phyloP scores from a whole-genome alignment of 2,329 filamentous ascomycete genomes.

The Monascus ruber region DNA sequence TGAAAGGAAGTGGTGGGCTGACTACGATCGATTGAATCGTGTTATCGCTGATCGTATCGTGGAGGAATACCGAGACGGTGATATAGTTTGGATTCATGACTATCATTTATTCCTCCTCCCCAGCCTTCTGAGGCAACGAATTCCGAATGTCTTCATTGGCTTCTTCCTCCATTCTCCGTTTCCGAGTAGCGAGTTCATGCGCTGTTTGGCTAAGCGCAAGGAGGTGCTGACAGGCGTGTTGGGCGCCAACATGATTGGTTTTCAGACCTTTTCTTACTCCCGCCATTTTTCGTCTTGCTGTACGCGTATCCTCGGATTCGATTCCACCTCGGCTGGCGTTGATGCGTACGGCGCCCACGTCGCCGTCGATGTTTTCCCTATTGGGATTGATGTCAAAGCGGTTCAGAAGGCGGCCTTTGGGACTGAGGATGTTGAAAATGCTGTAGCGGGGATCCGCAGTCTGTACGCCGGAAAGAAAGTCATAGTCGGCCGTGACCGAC shows the following conservation, averaged over 20 bases:
- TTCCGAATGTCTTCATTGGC: slow-evolving; percentile 83
- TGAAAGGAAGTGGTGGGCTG: slow-evolving; percentile 74
- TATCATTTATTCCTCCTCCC: slow-evolving; percentile 88
- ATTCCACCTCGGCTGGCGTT: slow-evolving; percentile 72
- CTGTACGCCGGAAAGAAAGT: slow-evolving; percentile 85
- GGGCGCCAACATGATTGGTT: slow-evolving; percentile 84
- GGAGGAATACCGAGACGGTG: slow-evolving; percentile 80
- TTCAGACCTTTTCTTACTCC: slow-evolving; percentile 92
- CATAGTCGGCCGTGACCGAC: slow-evolving; percentile 85
- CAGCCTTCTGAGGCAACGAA: slow-evolving; percentile 71
- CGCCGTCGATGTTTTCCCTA: slow-evolving; percentile 85
- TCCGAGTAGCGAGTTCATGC: slow-evolving; percentile 89
- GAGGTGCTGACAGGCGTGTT: slow-evolving; percentile 83
- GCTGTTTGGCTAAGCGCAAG: slow-evolving; percentile 77
- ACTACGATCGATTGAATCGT: slow-evolving; percentile 88
- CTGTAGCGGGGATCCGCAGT: slow-evolving; percentile 57
- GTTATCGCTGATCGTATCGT: slow-evolving; percentile 84
- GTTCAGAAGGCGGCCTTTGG: slow-evolving; percentile 67
- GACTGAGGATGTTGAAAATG: slow-evolving; percentile 57
- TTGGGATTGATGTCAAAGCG: slow-evolving; percentile 79
- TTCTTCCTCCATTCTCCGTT: slow-evolving; percentile 94
- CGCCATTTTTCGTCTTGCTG: slow-evolving; percentile 92
- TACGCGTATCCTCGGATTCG: slow-evolving; percentile 80
- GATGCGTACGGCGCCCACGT: slow-evolving; percentile 83
- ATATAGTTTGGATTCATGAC: slow-evolving; percentile 86